Base-by-base conservation (phyloP, 805 yeast genomes). In the Ogataea nitratoaversa region DNA sequence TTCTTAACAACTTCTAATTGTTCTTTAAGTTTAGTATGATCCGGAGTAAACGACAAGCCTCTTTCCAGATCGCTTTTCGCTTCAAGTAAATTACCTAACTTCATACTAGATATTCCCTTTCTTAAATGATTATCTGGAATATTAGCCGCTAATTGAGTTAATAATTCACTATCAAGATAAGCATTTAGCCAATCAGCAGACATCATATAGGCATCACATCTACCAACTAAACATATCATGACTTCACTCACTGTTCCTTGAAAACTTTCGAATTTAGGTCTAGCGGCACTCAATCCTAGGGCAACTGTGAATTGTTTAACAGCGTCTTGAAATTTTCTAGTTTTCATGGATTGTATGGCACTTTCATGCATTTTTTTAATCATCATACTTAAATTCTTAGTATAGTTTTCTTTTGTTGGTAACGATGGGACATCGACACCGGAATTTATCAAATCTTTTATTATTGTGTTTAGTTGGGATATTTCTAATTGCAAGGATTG, bases 261-360 rank as follows among this genome's bases (percentile, higher is more conserved):
- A 59, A 84, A 84, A 5, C 83, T 68, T 55, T 84, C 93, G 65
- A 82, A 83, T 56, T 82, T 80, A 31, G 82, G 74, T 60, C 93
- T 72, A 50, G 82, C 79, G 34, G 69, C 59, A 13, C 83, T 76
- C 72, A 82, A 74, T 40, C 82, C 87, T 27, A 84, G 67, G 3
- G 86, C 91, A 31, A 82, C 65, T 7, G 76, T 57, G 49, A 82
- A 75, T 50, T 79, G 82, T 53, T 79, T 80, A 30, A 74, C 71
- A 1, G 88, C 81, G 11, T 81, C 89, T 3, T 63, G 64, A 45
- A 70, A 70, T 52, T 79, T 76, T 20, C 69, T 71, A 19, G 67
- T 66, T 50, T 77, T 75, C 63, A 84, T 72, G 5, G 79, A 63
- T 32, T 65, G 71, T 4, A 79, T 72, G 2, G 87, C 89, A 14